Evolutionary conservation across 176 grass and related monocot species (phyloP), one percentile per base, ranked within the genome.

Genomic region (Oryza longistaminata): DNA sequence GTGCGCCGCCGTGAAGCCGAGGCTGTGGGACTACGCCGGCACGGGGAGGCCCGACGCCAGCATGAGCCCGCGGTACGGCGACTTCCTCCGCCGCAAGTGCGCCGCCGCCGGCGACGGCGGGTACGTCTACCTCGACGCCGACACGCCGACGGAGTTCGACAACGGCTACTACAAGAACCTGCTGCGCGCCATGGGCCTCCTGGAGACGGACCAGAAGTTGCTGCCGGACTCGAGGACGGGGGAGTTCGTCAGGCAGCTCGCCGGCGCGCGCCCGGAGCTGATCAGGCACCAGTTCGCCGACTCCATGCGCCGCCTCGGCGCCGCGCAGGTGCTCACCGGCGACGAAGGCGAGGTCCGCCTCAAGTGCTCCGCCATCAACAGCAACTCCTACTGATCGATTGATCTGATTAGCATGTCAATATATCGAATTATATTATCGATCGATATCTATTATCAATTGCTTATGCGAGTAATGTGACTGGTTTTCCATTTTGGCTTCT

Each of bases 21-120:
- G 93, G 12, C 81, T 99, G 3, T 89, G 75, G 66, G 90, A 82
- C 77, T 80, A 79, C 77, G 39, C 52, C 15, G 78, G 66, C 24
- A 17, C 25, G 1, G 40, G 50, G 11, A 42, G 29, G 70, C 46
- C 76, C 14, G 83, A 88, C 21, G 66, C 64, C 11, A 65, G 71
- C 64, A 66, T 94, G 48, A 43, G 93, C 43, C 0, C 45, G 0
- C 77, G 55, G 53, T 96, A 91, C 67, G 58, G 33, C 9, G 89
- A 92, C 81, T 99, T 87, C 83, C 81, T 99, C 70, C 81, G 42
- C 13, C 85, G 91, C 66, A 93, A 91, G 82, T 95, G 96, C 48
- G 70, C 76, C 65, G 64, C 13, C 65, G 64, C 3, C 66, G 76
- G 66, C 89, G 48, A 82, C 24, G 34, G 9, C 0, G 88, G 80